Base-by-base conservation (phyloP, 2,329 filamentous ascomycete species). In the Verticillium nonalfalfae region DNA sequence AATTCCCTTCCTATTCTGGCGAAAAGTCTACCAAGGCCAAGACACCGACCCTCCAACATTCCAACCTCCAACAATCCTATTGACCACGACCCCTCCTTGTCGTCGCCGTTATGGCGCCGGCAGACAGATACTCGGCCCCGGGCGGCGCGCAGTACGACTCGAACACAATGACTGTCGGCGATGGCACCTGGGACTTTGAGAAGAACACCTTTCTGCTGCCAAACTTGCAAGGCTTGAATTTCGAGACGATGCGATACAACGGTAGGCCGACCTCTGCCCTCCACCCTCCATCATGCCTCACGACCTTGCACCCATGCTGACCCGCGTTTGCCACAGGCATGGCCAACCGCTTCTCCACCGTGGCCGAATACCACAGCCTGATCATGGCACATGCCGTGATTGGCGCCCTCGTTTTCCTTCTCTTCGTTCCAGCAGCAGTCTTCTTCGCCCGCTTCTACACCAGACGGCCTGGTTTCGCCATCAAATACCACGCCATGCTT, bases 211-310 rank as follows among this genome's bases (percentile, higher is more conserved):
- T 94, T 72, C 77, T 95, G 60, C 77, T 95, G 59, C 91, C 91
- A 39, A 93, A 93, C 70, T 77, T 95, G 56, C 80, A 88, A 68
- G 90, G 90, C 9, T 75, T 91, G 65, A 91, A 93, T 71, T 91
- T 91, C 72, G 89, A 88, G 58, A 93, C 90, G 6, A 93, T 91
- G 87, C 86, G 83, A 72, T 93, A 92, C 76, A 95, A 95, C 83
- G 91, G 90, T 91, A 77, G 67, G 79, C 26, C 26, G 26, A 31
- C 26, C 26, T 31, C 26, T 31, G 26, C 26, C 26, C 26, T 5
- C 26, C 18, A 55, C 38, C 62, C 13, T 31, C 26, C 26, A 31
- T 31, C 26, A 31, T 31, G 26, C 26, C 26, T 31, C 26, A 4
- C 26, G 18, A 39, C n/a, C 3, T 35, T 33, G 31, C 62, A 39